phyloP scores from a whole-genome alignment of 148 eudicot species.

The Dysphania ambrosioides region DNA sequence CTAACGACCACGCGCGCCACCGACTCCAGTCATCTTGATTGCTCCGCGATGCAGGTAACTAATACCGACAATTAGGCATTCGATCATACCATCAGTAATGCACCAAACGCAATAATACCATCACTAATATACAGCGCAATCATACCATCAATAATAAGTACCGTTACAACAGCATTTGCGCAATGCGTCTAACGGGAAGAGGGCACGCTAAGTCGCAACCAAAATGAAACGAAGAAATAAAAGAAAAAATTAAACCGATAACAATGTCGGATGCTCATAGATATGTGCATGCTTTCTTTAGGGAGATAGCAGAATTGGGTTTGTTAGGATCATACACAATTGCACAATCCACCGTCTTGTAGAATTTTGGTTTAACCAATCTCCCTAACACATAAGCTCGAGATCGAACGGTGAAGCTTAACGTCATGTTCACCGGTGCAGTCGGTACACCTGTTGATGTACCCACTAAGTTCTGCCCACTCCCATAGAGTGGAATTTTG shows the following conservation, averaged over 20 bases:
- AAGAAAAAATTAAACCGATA: no score
- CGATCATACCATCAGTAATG: no score
- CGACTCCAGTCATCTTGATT: no score
- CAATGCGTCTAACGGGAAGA: no score
- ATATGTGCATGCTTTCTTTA: constrained; percentile 61
- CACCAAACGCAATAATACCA: no score
- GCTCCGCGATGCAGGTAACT: no score
- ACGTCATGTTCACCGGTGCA: constrained; percentile 50
- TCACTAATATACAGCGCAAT: no score
- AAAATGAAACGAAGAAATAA: no score
- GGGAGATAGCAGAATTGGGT: constrained; percentile 43
- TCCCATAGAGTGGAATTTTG: constrained; percentile 70
- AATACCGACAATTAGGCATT: no score
- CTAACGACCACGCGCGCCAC: no score
- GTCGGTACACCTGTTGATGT: constrained; percentile 53
- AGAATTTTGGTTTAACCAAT: constrained; percentile 71
- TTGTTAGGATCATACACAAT: constrained; percentile 47
- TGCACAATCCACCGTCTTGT: constrained; percentile 44
- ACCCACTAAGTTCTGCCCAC: constrained; percentile 57
- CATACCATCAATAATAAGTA: no score
- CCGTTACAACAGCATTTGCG: no score
- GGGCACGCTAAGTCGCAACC: background rate
- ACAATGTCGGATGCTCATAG: constrained; percentile 14
- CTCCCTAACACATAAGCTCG: constrained; percentile 75
- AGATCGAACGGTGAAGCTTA: constrained; percentile 55